A percentile compares a stretch with the other conserved stretches of the same genome.
phyloP scores from a whole-genome alignment of 345 rosid species.

The Salix koriyanagi region DNA sequence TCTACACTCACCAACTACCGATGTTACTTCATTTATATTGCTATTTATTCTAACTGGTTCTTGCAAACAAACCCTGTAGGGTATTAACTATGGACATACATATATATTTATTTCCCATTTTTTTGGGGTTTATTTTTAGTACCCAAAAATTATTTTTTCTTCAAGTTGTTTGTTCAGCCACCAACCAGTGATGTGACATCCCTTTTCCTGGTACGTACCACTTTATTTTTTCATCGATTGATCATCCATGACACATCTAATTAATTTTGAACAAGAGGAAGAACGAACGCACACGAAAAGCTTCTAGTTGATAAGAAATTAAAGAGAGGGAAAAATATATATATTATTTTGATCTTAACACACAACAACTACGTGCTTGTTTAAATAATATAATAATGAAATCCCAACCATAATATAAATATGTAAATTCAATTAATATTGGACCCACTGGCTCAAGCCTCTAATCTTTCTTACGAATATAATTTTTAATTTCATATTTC shows the following conservation, averaged over 20 bases:
- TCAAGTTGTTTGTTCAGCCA: neutral
- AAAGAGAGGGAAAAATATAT: neutral
- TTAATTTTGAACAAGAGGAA: neutral
- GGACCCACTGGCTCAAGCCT: too few species aligned
- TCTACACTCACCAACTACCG: neutral
- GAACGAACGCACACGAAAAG: neutral
- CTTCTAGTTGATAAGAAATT: neutral
- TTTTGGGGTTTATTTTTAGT: neutral
- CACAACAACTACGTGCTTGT: too few species aligned
- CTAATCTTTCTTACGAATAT: too few species aligned
- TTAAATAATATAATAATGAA: too few species aligned
- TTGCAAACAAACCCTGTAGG: neutral
- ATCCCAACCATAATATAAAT: too few species aligned
- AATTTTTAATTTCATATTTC: neutral
- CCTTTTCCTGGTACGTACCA: neutral
- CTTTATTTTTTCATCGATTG: neutral
- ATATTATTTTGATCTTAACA: too few species aligned
- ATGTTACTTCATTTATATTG: neutral
- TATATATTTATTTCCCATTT: neutral
- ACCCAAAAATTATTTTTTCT: neutral
- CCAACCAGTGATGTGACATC: slow-evolving; percentile 4
- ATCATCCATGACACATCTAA: neutral
- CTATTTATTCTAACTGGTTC: neutral
- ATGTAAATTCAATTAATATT: too few species aligned
- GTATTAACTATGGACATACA: neutral